Percentiles rank a stretch among this genome's conserved stretches.
These are phyloP conservation scores for Podaxis sp. DNA, from an alignment of 768 basidiomycete species.

Conservation along the genomic window DNA sequence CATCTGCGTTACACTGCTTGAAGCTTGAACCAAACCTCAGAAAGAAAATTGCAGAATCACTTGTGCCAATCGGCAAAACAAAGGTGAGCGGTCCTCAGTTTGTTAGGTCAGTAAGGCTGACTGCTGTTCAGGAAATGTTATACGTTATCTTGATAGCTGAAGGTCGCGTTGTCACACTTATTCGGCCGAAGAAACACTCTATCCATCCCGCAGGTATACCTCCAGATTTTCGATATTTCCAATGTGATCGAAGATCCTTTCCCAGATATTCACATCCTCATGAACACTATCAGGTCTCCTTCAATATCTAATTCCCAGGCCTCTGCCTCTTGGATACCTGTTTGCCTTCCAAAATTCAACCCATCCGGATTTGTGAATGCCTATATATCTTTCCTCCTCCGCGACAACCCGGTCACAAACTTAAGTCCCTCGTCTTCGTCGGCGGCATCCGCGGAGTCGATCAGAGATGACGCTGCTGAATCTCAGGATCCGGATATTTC, in stretches of 20 bases:
- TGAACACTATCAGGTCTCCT: conserved; percentile 87
- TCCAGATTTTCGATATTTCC: neutral
- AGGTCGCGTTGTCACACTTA: conserved; percentile 79
- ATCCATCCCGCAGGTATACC: conserved; percentile 85
- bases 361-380: conserved; percentile 87
- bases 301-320: conserved; percentile 76
- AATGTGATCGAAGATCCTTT: neutral
- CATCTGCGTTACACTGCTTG: conserved; percentile 79
- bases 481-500: conserved; percentile 37
- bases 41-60: conserved; percentile 71
- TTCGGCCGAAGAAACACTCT: conserved; percentile 89
- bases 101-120: neutral
- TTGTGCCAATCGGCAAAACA: conserved; percentile 80
- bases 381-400: conserved; percentile 74
- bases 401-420: conserved; percentile 30
- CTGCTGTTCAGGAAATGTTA: conserved; percentile 69
- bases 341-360: conserved; percentile 96
- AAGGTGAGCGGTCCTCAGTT: conserved; percentile 48
- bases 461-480: neutral
- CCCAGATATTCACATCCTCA: conserved; percentile 85
- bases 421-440: conserved; percentile 20
- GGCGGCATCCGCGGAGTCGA: conserved; percentile 10
- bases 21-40: conserved; percentile 70
- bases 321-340: conserved; percentile 89
- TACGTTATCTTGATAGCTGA: conserved; percentile 86